Percentiles rank a stretch among this genome's conserved stretches.
Conservation (phyloP, 176 grass and related monocot genomes). For the Rhynchospora tenuis region DNA sequence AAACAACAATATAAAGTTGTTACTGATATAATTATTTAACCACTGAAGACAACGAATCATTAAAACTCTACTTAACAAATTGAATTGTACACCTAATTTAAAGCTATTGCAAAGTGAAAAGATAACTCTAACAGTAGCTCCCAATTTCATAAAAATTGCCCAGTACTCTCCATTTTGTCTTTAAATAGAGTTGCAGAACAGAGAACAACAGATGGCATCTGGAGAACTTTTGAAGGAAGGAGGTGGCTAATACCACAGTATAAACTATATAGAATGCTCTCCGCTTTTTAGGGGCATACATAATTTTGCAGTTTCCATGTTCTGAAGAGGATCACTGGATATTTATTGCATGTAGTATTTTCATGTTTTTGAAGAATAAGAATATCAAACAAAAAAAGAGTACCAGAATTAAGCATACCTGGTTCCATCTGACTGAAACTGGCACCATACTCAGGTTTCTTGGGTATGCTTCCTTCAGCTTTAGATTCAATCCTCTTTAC, state of each 20-base stretch:
- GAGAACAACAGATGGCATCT: background rate
- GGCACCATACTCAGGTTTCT: constrained; percentile 10
- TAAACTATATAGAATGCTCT: background rate
- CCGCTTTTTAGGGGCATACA: background rate
- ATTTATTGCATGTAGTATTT: background rate
- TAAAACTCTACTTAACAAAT: background rate
- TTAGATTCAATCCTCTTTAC: constrained; percentile 9
- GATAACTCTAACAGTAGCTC: background rate
- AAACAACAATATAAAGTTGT: background rate
- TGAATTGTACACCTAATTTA: background rate
- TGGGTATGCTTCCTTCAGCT: constrained; percentile 1
- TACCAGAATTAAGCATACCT: constrained; percentile 3
- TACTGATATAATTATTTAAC: background rate
- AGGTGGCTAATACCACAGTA: background rate
- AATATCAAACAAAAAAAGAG: background rate
- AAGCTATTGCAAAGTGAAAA: background rate
- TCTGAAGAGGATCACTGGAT: background rate
- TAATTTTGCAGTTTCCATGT: background rate
- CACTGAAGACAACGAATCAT: background rate
- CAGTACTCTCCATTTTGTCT: background rate
- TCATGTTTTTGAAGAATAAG: background rate
- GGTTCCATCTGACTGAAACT: background rate
- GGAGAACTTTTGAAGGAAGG: background rate
- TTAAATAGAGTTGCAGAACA: background rate
- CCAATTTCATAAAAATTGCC: background rate